phyloP scores from a whole-genome alignment of 176 grass and related monocot genomes.

The Olyra latifolia region DNA sequence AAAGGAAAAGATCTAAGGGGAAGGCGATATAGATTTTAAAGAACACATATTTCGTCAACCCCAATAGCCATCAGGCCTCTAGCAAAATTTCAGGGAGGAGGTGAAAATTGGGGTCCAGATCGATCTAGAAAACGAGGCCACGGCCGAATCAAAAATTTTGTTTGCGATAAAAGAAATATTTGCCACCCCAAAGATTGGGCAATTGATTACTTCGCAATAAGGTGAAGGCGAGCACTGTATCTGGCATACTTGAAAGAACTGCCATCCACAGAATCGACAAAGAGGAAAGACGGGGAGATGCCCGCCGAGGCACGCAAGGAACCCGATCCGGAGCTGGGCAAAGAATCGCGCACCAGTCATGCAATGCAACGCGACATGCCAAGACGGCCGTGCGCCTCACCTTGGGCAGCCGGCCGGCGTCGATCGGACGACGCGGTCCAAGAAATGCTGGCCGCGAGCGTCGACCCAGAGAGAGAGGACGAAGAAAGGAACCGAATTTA shows the following conservation, averaged over 20 bases:
- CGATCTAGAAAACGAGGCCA: background rate
- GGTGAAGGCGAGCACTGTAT: background rate
- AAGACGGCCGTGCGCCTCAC: background rate
- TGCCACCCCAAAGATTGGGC: no score
- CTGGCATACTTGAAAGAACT: background rate
- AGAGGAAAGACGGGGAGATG: background rate
- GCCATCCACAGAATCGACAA: background rate
- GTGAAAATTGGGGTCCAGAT: background rate
- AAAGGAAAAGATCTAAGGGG: background rate
- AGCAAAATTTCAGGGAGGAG: background rate
- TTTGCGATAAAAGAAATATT: no score
- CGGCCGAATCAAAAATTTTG: no score
- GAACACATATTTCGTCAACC: background rate
- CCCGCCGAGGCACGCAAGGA: no score
- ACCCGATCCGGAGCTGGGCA: conserved; percentile 24
- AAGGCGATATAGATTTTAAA: background rate
- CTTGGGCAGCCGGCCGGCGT: background rate
- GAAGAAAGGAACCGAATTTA: background rate
- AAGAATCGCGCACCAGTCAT: background rate
- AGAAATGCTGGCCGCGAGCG: background rate
- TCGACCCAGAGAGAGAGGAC: background rate
- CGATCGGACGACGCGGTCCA: background rate
- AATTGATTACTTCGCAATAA: no score
- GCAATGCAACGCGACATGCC: background rate
- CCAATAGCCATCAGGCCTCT: background rate